Conservation (phyloP, 805 yeast genomes). For the Monosporozyma unispora region DNA sequence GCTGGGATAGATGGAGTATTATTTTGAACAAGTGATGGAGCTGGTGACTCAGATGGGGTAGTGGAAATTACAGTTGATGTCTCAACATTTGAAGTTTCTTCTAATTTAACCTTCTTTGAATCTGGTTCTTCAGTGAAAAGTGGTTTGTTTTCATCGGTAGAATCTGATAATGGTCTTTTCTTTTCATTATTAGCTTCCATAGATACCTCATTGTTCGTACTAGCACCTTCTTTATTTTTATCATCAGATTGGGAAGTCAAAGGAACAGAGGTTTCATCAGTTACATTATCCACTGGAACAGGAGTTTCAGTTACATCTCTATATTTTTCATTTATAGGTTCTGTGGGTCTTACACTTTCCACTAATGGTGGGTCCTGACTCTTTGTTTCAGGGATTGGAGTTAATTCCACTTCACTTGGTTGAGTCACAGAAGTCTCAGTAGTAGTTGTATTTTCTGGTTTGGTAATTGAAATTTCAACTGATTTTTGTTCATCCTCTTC, state of each 20-base stretch:
- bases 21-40: neutral
- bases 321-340: neutral
- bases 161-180: conserved; percentile 11
- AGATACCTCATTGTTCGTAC: neutral
- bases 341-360: neutral
- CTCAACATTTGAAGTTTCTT: conserved; percentile 6
- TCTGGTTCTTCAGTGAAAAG: conserved; percentile 4
- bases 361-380: neutral
- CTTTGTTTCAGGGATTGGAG: neutral
- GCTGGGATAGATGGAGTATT: neutral
- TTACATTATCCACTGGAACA: neutral
- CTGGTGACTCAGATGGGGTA: neutral
- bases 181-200: neutral
- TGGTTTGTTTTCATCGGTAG: conserved; percentile 1
- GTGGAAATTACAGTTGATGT: neutral
- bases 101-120: conserved; percentile 13
- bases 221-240: neutral
- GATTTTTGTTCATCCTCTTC: no score
- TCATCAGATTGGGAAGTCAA: neutral
- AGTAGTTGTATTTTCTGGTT: neutral
- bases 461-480: neutral
- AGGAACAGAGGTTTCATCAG: neutral
- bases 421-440: neutral
- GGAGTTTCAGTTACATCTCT: neutral
- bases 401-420: neutral